A percentile compares a stretch with the other conserved stretches of the same genome.
phyloP scores from a whole-genome alignment of 305 asterid species.

The Plantago rigida region DNA sequence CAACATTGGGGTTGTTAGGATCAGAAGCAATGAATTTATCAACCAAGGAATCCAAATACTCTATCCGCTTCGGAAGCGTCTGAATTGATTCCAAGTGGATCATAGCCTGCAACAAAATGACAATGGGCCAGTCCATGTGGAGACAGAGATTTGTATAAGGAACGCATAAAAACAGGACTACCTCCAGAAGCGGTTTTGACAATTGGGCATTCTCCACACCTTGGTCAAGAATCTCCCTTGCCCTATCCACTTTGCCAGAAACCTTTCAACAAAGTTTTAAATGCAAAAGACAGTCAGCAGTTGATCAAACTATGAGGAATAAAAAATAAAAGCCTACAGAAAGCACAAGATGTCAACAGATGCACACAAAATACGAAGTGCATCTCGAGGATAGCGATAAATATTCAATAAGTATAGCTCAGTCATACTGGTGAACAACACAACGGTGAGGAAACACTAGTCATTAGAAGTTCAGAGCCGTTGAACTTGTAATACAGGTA shows the following conservation, averaged over 20 bases:
- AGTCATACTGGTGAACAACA: background rate
- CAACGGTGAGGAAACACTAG: conserved; percentile 1
- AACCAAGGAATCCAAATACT: conserved; percentile 69
- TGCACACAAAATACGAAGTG: background rate
- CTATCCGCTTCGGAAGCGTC: conserved; percentile 67
- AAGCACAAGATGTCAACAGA: background rate
- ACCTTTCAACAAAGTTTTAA: conserved; percentile 42
- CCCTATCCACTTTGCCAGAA: conserved; percentile 78
- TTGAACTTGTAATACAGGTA: conserved; percentile 12
- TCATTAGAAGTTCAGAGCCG: background rate
- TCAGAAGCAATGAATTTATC: conserved; percentile 58
- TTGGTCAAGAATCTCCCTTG: conserved; percentile 77
- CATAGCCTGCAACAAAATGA: conserved; percentile 57
- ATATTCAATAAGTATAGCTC: background rate
- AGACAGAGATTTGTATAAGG: conserved; percentile 7
- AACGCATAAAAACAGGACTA: conserved; percentile 19
- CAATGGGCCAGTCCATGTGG: conserved; percentile 13
- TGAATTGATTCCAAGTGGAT: conserved; percentile 90
- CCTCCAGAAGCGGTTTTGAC: conserved; percentile 93
- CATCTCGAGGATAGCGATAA: background rate
- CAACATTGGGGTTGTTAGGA: conserved; percentile 46
- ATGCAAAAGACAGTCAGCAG: conserved; percentile 7
- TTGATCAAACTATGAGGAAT: background rate
- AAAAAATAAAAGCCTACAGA: conserved; percentile 17
- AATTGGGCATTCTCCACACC: conserved; percentile 67